phyloP scores from a whole-genome alignment of 2,329 filamentous ascomycete species.

The Diatrype stigma region DNA sequence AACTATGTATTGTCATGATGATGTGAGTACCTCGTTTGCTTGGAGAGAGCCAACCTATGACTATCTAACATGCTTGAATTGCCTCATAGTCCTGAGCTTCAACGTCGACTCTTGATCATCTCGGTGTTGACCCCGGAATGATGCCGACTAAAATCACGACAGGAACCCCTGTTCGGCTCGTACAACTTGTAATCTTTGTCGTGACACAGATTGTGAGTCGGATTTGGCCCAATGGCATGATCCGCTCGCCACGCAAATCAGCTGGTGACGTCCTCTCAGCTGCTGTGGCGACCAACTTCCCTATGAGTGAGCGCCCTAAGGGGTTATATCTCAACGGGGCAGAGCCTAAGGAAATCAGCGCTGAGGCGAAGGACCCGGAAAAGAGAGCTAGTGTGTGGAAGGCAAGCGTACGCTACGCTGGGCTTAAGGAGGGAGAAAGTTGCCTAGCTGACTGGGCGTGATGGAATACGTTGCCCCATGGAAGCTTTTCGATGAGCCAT shows the following conservation, averaged over 20 bases:
- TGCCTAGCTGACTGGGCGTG: neutral
- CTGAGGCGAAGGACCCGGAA: conserved; percentile 5
- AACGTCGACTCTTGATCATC: too few relatives aligned
- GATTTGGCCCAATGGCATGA: conserved; percentile 7
- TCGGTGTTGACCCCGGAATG: too few relatives aligned
- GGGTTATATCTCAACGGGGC: conserved; percentile 9
- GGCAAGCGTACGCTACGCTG: conserved; percentile 7
- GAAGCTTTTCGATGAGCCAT: too few relatives aligned
- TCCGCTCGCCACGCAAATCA: conserved; percentile 9
- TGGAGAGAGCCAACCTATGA: too few relatives aligned
- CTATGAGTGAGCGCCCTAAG: conserved; percentile 8
- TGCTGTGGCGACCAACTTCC: conserved; percentile 1
- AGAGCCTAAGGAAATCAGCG: conserved; percentile 3
- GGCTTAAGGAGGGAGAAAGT: conserved; percentile 8
- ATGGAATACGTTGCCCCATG: too few relatives aligned
- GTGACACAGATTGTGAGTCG: too few relatives aligned
- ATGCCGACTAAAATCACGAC: too few relatives aligned
- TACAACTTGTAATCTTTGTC: too few relatives aligned
- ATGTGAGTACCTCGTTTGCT: too few relatives aligned
- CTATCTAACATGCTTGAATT: too few relatives aligned
- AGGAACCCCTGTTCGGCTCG: too few relatives aligned
- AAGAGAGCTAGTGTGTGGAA: conserved; percentile 15
- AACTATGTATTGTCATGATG: conserved; percentile 26
- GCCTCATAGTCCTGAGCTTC: too few relatives aligned
- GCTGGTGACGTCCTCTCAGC: conserved; percentile 8